phyloP scores from a whole-genome alignment of 768 basidiomycete genomes.

The Dentipellis fragilis region DNA sequence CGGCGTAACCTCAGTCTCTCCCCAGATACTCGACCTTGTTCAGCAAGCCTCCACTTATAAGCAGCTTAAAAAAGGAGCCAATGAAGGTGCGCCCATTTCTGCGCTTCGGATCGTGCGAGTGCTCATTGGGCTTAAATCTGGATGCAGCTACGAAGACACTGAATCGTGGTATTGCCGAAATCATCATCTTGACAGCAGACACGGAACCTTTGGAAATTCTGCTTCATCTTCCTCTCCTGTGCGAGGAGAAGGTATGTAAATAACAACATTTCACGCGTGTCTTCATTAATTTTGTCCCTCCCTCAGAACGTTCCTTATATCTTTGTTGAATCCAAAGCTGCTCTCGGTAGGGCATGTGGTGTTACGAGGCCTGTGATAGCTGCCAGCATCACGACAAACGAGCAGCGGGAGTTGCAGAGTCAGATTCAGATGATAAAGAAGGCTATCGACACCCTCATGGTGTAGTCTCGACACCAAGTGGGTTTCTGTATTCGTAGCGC shows the following conservation, averaged over 20 bases:
- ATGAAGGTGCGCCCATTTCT: slow-evolving; percentile 63
- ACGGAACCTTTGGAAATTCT: slow-evolving; percentile 98
- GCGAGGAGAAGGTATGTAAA: slow-evolving; percentile 84
- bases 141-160: slow-evolving; percentile 87
- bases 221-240: slow-evolving; percentile 91
- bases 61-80: slow-evolving; percentile 97
- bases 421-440: slow-evolving; percentile 85
- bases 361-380: slow-evolving; percentile 93
- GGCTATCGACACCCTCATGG: slow-evolving; percentile 62
- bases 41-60: slow-evolving; percentile 97
- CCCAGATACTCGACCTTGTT: slow-evolving; percentile 87
- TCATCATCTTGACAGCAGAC: slow-evolving; percentile 93
- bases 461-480: slow-evolving; percentile 17
- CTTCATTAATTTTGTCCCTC: neutral
- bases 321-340: slow-evolving; percentile 91
- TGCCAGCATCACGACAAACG: slow-evolving; percentile 93
- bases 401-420: slow-evolving; percentile 80
- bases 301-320: slow-evolving; percentile 91
- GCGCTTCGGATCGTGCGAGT: neutral
- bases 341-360: slow-evolving; percentile 91
- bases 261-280: neutral
- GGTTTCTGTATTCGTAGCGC: too few species aligned
- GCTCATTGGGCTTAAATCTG: neutral
- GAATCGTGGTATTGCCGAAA: slow-evolving; percentile 95
- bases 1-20: neutral